Conservation (phyloP, 2,329 filamentous ascomycete species). For the Aureobasidium sp. region DNA sequence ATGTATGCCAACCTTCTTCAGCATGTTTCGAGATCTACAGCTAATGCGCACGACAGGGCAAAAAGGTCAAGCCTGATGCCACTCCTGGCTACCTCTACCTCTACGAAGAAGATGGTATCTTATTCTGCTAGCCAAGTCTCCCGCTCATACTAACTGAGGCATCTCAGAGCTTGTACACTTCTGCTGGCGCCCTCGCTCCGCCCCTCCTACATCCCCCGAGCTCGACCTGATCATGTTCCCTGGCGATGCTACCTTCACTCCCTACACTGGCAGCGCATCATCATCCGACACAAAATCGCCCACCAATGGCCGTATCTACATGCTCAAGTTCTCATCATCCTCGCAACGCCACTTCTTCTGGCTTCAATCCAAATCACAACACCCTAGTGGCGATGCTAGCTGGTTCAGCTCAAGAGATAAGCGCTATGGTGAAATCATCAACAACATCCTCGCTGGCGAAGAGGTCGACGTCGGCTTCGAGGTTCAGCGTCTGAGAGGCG, state of each 20-base stretch:
- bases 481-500: conserved; percentile 53
- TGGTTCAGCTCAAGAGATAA: conserved; percentile 80
- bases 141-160: neutral
- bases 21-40: neutral
- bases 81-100: conserved; percentile 86
- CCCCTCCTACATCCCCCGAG: conserved; percentile 64
- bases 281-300: conserved; percentile 45
- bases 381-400: conserved; percentile 58
- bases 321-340: conserved; percentile 87
- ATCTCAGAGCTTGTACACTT: conserved; percentile 80
- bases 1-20: conserved; percentile 50
- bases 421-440: conserved; percentile 81
- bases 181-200: conserved; percentile 83
- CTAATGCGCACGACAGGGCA: conserved; percentile 33
- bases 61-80: conserved; percentile 64
- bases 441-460: conserved; percentile 77
- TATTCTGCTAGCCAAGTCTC: conserved; percentile 12
- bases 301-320: conserved; percentile 81
- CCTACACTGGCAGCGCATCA: conserved; percentile 47
- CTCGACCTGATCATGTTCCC: conserved; percentile 93
- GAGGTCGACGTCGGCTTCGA: conserved; percentile 73
- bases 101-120: conserved; percentile 76
- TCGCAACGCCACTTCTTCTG: conserved; percentile 91
- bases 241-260: conserved; percentile 75
- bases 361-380: conserved; percentile 86